phyloP scores from a whole-genome alignment of 2,329 filamentous ascomycete species.

The Daldinia sp. region DNA sequence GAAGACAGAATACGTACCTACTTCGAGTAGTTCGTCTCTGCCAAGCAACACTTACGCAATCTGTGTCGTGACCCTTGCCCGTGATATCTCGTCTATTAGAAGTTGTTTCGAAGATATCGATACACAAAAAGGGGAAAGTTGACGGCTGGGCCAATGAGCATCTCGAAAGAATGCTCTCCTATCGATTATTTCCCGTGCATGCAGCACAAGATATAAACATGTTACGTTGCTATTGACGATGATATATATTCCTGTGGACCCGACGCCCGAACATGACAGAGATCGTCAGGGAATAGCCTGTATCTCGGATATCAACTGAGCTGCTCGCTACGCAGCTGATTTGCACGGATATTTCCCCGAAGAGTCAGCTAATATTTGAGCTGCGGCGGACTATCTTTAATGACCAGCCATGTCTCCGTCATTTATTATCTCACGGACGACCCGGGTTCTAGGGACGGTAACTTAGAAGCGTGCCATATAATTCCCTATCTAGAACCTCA shows the following conservation, averaged over 20 bases:
- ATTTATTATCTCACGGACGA: conserved; percentile 32
- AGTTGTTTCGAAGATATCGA: conserved; percentile 35
- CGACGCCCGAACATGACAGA: conserved; percentile 19
- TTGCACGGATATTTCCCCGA: conserved; percentile 30
- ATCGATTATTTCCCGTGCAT: conserved; percentile 29
- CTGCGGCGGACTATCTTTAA: conserved; percentile 17
- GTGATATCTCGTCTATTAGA: conserved; percentile 13
- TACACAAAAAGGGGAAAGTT: conserved; percentile 35
- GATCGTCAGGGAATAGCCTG: conserved; percentile 40
- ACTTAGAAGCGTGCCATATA: conserved; percentile 19
- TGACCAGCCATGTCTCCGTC: conserved; percentile 6
- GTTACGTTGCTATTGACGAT: conserved; percentile 39
- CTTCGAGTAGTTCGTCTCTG: conserved; percentile 3
- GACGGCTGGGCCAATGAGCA: conserved; percentile 23
- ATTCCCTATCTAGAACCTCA: conserved; percentile 11
- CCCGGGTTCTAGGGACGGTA: conserved; percentile 20
- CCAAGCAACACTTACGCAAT: conserved; percentile 36
- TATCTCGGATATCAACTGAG: conserved; percentile 28
- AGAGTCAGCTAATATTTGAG: conserved; percentile 11
- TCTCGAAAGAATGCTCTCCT: conserved; percentile 1
- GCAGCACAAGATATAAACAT: conserved; percentile 25
- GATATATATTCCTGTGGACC: conserved; percentile 39
- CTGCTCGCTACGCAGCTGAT: conserved; percentile 22
- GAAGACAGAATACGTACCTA: not conserved
- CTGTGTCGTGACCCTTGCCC: conserved; percentile 26